phyloP scores from a whole-genome alignment of 257 asterid species.

The Echium plantagineum region DNA sequence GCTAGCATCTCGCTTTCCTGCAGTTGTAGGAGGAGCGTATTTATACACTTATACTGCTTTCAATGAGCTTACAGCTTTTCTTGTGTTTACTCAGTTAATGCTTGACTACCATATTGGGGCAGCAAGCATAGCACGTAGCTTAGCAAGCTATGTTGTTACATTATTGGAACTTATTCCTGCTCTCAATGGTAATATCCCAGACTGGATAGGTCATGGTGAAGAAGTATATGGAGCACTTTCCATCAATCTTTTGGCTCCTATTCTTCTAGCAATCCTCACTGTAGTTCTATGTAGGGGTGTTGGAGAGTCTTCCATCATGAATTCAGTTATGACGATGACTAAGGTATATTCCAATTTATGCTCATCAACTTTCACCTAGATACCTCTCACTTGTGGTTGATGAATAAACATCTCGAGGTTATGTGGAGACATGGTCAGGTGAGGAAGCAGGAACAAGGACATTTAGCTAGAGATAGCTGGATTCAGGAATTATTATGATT shows the following conservation, averaged over 20 bases:
- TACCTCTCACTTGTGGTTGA: not conserved
- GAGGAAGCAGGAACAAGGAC: not conserved
- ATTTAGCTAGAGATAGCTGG: not conserved
- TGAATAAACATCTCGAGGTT: not conserved
- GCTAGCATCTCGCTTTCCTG: conserved; percentile 88
- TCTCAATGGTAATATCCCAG: conserved; percentile 55
- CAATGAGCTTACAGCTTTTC: conserved; percentile 89
- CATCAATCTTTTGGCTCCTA: conserved; percentile 71
- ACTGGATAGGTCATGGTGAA: conserved; percentile 91
- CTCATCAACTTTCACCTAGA: conserved; percentile 6
- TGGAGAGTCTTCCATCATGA: conserved; percentile 82
- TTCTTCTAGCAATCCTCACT: conserved; percentile 58
- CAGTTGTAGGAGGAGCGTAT: conserved; percentile 98
- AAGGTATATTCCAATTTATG: conserved; percentile 41
- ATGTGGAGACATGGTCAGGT: too few relatives aligned
- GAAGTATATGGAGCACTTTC: conserved; percentile 58
- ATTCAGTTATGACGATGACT: conserved; percentile 64
- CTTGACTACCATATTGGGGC: conserved; percentile 96
- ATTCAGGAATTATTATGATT: too few relatives aligned
- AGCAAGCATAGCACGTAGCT: conserved; percentile 96
- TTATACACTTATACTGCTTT: conserved; percentile 85
- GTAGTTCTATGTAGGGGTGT: conserved; percentile 79
- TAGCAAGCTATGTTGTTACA: conserved; percentile 68
- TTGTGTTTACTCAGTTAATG: conserved; percentile 89
- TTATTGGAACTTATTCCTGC: conserved; percentile 72